Evolutionary conservation across 257 asterid genomes (phyloP), one percentile per base, ranked within the genome.

Genomic region (Anisodus acutangulus): DNA sequence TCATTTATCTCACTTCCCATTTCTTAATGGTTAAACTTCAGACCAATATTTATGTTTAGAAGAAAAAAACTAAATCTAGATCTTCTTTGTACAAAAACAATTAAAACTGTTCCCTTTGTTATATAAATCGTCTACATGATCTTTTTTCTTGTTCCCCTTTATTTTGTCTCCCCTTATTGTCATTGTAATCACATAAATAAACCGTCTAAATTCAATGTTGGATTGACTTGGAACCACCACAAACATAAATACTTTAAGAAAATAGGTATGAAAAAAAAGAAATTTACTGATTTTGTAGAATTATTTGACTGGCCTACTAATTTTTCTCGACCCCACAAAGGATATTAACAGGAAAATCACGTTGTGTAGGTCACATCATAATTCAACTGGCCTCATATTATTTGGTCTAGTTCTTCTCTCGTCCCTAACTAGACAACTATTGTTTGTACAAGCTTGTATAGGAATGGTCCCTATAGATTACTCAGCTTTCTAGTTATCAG

Each of bases 301-400:
- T 43, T 19, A 71, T 45, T 45, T 19, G 58, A 71, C n/a, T 71
- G 17, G 58, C 39, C 58, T 45, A 9, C 17, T 71, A n/a, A 45
- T 71, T 71, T 66, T n/a, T 43, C 79, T 71, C 16, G 79, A 70
- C 79, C 55, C 31, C 57, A 9, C 22, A 17, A n/a, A 43, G 15
- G 9, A 43, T n/a, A 2, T 45, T 45, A 71, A 71, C 57, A 71
- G 17, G 57, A n/a, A 71, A 71, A 43, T 17, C 57, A 43, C 79
- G 79, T 70, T 70, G 57, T 70, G 79, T 9, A 17, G 37, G 79
- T 71, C 58, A 45, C 79, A 71, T 71, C 79, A 71, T 45, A 41
- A 71, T n/a, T n/a, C 55, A 71, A 45, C 9, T 71, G 16, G 37
- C 37, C 16, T 70, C 57, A 9, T n/a, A 45, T n/a, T 17, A 71